Base-by-base conservation (phyloP, 805 yeast species). In the Ogataea zsoltii region DNA sequence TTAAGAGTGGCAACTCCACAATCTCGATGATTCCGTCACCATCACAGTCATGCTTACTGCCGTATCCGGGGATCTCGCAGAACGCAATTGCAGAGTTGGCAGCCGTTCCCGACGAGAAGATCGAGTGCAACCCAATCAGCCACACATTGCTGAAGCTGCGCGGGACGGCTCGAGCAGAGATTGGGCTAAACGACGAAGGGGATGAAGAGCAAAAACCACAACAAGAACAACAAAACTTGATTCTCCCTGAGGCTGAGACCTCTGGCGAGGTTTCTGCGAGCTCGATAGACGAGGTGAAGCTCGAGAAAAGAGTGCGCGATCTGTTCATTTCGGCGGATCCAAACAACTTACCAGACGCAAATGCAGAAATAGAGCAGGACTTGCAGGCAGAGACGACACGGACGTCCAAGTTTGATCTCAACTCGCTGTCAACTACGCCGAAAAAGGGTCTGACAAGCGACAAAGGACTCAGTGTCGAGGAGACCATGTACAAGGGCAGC, bases 101-200 rank as follows among this genome's bases (percentile, higher is more conserved):
- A 1, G 85, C 86, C 5, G 80, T 91, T 41, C 92, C 97, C 0
- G 97, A 92, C 62, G 90, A 85, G 38, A 74, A 82, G 0, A 69
- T 77, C 33, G 78, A 74, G 23, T 79, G 75, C 14, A 87, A 88
- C 63, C 96, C 96, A 0, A 70, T 90, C 12, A 76, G 74, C 41
- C 79, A 82, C 38, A 90, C 98, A 0, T 70, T 91, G 54, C 72
- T 72, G 66, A 91, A 86, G 65, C 70, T 92, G 25, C 95, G 88
- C 65, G 98, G 96, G 1, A 79, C 72, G 31, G 15, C 43, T 3
- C 40, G 48, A 28, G 39, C 44, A 12, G 58, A 53, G 7, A 29
- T 54, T 33, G 62, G 66, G 3, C 41, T 64, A 33, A 62, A 62
- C 38, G 69, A 65, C 40, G 68, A 62, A 45, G 28, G n/a, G 1